These are phyloP conservation scores for Trichoderma atrobrunneum DNA, from an alignment of 2,329 filamentous ascomycete species.

Conservation along the genomic window DNA sequence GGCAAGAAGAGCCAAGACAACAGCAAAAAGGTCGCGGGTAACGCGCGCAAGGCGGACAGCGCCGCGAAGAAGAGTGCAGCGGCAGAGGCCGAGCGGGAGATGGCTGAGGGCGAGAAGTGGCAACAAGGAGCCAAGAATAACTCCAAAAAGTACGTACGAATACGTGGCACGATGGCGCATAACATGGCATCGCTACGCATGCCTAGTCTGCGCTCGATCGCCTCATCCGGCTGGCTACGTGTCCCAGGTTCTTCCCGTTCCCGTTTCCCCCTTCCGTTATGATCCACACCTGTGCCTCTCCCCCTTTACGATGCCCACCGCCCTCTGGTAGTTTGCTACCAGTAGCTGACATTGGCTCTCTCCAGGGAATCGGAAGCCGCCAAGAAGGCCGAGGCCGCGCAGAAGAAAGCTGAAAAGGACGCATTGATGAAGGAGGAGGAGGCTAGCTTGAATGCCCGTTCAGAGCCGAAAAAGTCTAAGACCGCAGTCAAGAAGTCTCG, in stretches of 20 bases:
- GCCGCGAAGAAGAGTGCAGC: constrained; percentile 76
- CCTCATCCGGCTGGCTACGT: constrained; percentile 1
- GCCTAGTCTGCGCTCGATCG: neutral
- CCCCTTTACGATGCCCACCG: neutral
- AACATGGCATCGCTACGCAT: neutral
- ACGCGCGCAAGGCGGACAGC: constrained; percentile 87
- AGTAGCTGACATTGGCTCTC: neutral
- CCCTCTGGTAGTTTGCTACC: neutral
- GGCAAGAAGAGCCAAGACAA: constrained; percentile 74
- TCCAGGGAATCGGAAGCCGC: constrained; percentile 38
- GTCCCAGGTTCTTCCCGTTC: neutral
- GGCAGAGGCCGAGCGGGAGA: constrained; percentile 63
- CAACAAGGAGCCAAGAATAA: constrained; percentile 78
- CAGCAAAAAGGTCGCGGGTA: constrained; percentile 84
- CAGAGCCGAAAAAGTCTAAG: constrained; percentile 65
- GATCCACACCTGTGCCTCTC: neutral
- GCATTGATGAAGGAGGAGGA: constrained; percentile 83
- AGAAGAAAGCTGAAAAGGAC: constrained; percentile 92
- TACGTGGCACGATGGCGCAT: constrained; percentile 23
- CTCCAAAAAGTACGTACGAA: constrained; percentile 73
- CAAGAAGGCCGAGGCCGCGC: constrained; percentile 80
- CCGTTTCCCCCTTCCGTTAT: neutral
- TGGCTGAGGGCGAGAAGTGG: constrained; percentile 75
- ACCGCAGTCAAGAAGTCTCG: constrained; percentile 65
- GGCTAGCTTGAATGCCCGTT: constrained; percentile 55